Base-by-base conservation (phyloP, 2,329 filamentous ascomycete genomes). In the Chrysoporthe austroafricana region DNA sequence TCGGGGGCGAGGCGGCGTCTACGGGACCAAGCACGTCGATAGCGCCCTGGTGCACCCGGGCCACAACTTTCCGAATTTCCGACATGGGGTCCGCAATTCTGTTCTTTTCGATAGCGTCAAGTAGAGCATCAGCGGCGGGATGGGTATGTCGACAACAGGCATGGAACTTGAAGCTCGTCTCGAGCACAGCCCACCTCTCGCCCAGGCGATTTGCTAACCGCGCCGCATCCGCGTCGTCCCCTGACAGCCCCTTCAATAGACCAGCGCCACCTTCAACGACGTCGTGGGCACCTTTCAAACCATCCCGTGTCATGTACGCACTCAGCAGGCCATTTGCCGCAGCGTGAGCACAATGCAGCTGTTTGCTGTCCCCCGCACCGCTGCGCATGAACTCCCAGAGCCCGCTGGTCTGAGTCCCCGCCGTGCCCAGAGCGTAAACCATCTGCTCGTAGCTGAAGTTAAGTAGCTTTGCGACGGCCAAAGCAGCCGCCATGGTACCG, bases 121-220 rank as follows among this genome's bases (percentile, higher is more conserved):
- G 62, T n/a, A 64, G 62, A 13, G 62, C 62, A 39, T 64, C 62
- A 1, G 62, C 62, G 11, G 62, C 62, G 14, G 62, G 62, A 39
- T 64, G 62, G 26, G 62, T 64, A 5, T 64, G 62, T 26, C 62
- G 52, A 21, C 62, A 64, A 26, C 62, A 64, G 21, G 50, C 62
- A 58, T 64, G 54, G 14, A 58, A 59, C 42, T 64, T 64, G 52
- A 64, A 64, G 42, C 62, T 64, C 32, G 62, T 64, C 62, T 64
- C 62, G 26, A 64, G 52, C 14, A 64, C 62, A 21, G 62, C 62
- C 62, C 62, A 64, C 52, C 62, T 57, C 42, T 6, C 14, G 13
- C 62, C 52, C 62, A 63, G 18, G 2, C 62, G 4, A 13, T 57
- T 50, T 7, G 26, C 21, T n/a, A 63, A 32, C 50, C 36, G 14